Percentiles rank a stretch among this genome's conserved stretches.
Conservation (phyloP, 176 grass and related monocot species). For the Zoysia pacifica region DNA sequence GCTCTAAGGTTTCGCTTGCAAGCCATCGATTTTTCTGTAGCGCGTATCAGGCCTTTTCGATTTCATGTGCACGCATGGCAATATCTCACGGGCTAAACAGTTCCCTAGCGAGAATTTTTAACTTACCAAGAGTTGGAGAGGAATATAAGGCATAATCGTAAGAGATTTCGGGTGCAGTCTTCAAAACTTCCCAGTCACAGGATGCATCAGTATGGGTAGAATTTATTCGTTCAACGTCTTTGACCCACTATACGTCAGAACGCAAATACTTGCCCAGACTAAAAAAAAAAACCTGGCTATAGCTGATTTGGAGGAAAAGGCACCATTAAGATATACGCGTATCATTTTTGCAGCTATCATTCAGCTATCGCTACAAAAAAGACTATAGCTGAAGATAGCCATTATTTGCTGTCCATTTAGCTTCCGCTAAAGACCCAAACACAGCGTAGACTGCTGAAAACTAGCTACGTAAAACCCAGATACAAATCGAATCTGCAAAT, state of each 20-base stretch:
- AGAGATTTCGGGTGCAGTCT: not conserved
- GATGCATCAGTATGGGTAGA: not conserved
- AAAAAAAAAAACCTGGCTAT: no score
- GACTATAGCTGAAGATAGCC: no score
- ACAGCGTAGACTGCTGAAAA: no score
- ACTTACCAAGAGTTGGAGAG: not conserved
- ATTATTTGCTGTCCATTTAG: no score
- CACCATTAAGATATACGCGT: no score
- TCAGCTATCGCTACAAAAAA: no score
- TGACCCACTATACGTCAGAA: not conserved
- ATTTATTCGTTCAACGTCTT: not conserved
- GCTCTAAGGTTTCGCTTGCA: constrained; percentile 51
- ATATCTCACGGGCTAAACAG: not conserved
- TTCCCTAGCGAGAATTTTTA: not conserved
- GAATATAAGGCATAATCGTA: not conserved
- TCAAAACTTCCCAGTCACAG: not conserved
- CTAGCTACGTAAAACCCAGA: no score
- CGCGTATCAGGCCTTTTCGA: not conserved
- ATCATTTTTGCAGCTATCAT: no score
- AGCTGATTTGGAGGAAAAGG: no score
- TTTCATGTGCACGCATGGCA: constrained; percentile 31
- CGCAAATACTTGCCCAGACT: not conserved
- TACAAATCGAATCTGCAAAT: no score
- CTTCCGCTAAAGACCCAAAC: no score
- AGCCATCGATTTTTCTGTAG: constrained; percentile 34